Conservation (phyloP, 163 green algal species). For the Coccomyxa subellipsoidea region DNA sequence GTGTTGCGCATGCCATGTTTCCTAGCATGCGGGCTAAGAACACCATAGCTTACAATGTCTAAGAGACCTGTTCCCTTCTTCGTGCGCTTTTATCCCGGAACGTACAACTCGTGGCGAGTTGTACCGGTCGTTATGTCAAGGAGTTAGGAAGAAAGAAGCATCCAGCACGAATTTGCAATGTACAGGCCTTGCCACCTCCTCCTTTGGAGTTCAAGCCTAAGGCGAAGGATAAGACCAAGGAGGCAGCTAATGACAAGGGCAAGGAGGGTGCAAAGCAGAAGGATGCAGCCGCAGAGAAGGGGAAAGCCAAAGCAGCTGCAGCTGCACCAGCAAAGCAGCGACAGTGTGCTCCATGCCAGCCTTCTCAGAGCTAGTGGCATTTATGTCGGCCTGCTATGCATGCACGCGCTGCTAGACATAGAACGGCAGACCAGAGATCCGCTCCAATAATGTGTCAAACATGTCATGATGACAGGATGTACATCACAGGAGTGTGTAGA, state of each 20-base stretch:
- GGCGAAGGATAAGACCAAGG: conserved; percentile 7
- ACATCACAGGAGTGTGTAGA: background rate
- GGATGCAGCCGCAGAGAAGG: background rate
- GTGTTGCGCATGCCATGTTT: too few species aligned
- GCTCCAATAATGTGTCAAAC: background rate
- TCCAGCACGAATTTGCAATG: background rate
- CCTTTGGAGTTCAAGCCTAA: background rate
- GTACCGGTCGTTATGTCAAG: too few species aligned
- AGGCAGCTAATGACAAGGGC: background rate
- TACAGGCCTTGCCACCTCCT: background rate
- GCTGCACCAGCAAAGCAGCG: background rate
- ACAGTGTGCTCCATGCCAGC: background rate
- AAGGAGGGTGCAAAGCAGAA: background rate
- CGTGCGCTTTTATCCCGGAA: too few species aligned
- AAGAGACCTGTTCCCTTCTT: too few species aligned
- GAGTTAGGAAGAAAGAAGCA: too few species aligned
- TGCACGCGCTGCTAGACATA: too few species aligned
- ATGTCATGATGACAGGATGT: background rate
- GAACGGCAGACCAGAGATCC: background rate
- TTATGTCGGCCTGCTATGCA: too few species aligned
- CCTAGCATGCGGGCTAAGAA: too few species aligned
- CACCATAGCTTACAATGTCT: too few species aligned
- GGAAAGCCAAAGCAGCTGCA: background rate
- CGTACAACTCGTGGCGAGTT: too few species aligned
- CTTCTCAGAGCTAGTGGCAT: too few species aligned